Evolutionary conservation across 495 filamentous ascomycete species (phyloP).

Genomic region (Cryomyces minteri): DNA sequence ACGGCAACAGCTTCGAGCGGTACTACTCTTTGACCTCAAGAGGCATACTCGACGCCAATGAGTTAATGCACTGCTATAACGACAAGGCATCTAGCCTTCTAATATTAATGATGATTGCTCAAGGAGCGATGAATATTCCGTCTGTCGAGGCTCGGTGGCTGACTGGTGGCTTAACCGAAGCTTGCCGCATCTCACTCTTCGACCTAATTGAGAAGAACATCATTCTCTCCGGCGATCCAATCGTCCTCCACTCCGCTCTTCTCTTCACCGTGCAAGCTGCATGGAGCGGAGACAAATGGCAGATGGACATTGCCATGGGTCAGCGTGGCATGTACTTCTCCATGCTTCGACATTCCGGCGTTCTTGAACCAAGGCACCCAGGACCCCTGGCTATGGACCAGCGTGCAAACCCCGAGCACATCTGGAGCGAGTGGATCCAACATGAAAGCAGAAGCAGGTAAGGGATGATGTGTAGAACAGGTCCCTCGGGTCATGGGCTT

Average conservation of each 20-base stretch:
- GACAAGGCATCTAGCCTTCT: conserved; percentile 38
- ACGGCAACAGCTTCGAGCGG: conserved; percentile 35
- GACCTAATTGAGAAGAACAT: conserved; percentile 48
- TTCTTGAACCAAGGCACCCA: conserved; percentile 26
- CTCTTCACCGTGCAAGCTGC: conserved; percentile 40
- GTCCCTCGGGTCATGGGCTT: no score
- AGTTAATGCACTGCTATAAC: conserved; percentile 31
- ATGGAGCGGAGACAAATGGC: conserved; percentile 53
- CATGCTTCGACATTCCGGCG: conserved; percentile 39
- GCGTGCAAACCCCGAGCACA: conserved; percentile 25
- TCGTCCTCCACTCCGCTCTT: conserved; percentile 36
- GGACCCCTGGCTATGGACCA: conserved; percentile 7
- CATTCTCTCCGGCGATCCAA: conserved; percentile 37
- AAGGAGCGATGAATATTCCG: conserved; percentile 38
- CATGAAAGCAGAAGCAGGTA: conserved; percentile 40
- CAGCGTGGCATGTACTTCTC: conserved; percentile 48
- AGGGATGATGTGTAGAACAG: conserved; percentile 2
- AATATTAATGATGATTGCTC: conserved; percentile 45
- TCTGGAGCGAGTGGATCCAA: conserved; percentile 37
- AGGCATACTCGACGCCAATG: conserved; percentile 36
- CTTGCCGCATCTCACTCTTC: conserved; percentile 45
- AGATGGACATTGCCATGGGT: conserved; percentile 54
- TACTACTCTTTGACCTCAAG: conserved; percentile 36
- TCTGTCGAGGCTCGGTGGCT: conserved; percentile 37
- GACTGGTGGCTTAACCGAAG: conserved; percentile 42